These are phyloP conservation scores for Suhomyces coccinellae DNA, from an alignment of 1,139 yeast species.

Conservation along the genomic window DNA sequence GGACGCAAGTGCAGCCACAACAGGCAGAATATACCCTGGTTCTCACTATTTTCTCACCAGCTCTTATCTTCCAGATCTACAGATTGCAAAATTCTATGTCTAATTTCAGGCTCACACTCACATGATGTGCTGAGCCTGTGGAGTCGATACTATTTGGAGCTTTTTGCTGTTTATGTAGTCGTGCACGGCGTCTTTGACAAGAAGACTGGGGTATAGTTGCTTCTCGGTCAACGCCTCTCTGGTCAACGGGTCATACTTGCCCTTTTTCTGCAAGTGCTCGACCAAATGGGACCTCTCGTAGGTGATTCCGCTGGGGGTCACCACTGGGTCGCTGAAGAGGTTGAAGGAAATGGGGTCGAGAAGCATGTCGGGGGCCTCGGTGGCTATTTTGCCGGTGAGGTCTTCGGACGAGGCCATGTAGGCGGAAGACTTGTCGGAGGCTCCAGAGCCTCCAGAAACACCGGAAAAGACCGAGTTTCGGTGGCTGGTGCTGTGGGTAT, in stretches of 20 bases:
- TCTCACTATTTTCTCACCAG: too few relatives aligned
- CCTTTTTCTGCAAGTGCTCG: conserved; percentile 36
- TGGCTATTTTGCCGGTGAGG: conserved; percentile 13
- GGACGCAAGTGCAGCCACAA: too few relatives aligned
- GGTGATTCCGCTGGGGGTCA: conserved; percentile 51
- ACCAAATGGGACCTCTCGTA: conserved; percentile 44
- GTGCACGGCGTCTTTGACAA: conserved; percentile 42
- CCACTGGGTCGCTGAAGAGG: conserved; percentile 47
- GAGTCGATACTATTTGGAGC: not conserved
- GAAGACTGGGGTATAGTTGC: conserved; percentile 47
- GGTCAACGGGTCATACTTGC: conserved; percentile 42
- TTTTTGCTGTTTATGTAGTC: conserved; percentile 17
- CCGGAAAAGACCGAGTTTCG: conserved; percentile 2
- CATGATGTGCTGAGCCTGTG: not conserved
- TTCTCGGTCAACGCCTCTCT: conserved; percentile 36
- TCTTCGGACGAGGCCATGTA: conserved; percentile 2
- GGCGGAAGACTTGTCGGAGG: conserved; percentile 2
- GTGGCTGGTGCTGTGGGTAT: not conserved
- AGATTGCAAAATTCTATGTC: too few relatives aligned
- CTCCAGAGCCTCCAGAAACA: not conserved
- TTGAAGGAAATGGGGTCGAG: conserved; percentile 51
- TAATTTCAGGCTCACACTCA: not conserved
- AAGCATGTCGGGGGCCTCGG: conserved; percentile 44
- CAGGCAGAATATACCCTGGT: too few relatives aligned
- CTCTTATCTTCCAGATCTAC: too few relatives aligned